Conservation (phyloP, 2,329 filamentous ascomycete genomes). For the Trichophyton schoenleinii region DNA sequence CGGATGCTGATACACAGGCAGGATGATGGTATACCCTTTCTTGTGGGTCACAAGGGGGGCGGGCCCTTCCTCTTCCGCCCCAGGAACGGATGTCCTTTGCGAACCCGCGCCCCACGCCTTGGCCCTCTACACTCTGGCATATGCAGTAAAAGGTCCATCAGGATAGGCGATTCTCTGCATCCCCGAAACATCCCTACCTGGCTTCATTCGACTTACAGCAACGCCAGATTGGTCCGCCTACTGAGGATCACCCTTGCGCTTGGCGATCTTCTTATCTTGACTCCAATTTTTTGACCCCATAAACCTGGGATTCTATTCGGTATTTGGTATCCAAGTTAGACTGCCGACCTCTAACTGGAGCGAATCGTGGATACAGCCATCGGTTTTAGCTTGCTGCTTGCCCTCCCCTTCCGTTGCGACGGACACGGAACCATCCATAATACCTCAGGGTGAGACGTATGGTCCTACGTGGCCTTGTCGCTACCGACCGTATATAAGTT, state of each 20-base stretch:
- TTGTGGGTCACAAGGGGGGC: neutral
- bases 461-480: neutral
- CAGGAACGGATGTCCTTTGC: neutral
- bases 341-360: neutral
- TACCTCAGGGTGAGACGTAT: neutral
- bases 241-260: neutral
- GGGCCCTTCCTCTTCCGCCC: neutral
- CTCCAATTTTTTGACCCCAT: neutral
- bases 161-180: neutral
- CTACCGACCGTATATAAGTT: neutral
- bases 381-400: neutral
- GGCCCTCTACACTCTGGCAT: neutral
- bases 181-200: neutral
- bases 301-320: neutral
- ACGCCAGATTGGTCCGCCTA: neutral
- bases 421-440: neutral
- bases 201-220: neutral
- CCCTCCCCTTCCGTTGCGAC: neutral
- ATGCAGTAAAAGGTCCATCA: neutral
- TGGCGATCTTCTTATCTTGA: conserved; percentile 1
- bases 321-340: neutral
- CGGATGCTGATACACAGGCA: neutral
- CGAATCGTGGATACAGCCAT: neutral
- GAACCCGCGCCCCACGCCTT: neutral
- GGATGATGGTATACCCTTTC: neutral